Conservation (phyloP, 495 filamentous ascomycete genomes). For the Chaetomium fimeti region DNA sequence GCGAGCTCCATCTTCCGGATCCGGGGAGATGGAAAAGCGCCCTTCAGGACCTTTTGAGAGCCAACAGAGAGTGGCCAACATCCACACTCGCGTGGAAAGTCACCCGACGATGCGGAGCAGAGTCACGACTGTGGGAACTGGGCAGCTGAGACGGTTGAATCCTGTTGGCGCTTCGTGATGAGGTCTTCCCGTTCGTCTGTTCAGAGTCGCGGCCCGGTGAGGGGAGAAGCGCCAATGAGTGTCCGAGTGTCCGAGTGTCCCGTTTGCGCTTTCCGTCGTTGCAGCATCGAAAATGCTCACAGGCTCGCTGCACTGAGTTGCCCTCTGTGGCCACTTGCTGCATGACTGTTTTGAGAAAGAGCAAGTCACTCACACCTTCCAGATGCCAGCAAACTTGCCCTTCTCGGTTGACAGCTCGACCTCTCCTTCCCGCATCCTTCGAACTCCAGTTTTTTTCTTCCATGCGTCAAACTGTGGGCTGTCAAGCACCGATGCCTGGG, state of each 20-base stretch:
- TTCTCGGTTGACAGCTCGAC: neutral
- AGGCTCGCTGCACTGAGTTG: neutral
- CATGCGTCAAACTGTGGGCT: neutral
- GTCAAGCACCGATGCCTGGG: constrained; percentile 5
- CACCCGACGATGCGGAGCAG: neutral
- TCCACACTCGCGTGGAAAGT: constrained; percentile 3
- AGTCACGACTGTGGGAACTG: neutral
- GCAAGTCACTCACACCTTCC: neutral
- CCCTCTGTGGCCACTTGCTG: too few relatives aligned
- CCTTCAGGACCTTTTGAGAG: constrained; percentile 12
- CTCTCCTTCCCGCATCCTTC: constrained; percentile 6
- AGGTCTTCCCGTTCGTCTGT: too few relatives aligned
- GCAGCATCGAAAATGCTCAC: neutral
- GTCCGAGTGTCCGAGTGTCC: too few relatives aligned
- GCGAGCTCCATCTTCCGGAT: neutral
- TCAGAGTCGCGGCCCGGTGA: too few relatives aligned
- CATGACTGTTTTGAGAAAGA: too few relatives aligned
- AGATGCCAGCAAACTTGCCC: neutral
- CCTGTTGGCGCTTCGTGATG: too few relatives aligned
- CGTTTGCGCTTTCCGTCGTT: neutral
- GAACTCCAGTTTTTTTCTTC: neutral
- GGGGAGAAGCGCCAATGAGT: neutral
- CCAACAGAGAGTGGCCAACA: neutral
- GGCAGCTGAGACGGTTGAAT: too few relatives aligned
- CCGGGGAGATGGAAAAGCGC: constrained; percentile 13